Percentiles rank a stretch among this genome's conserved stretches.
Conservation (phyloP, 805 yeast species). For the Blastobotrys peoriensis region DNA sequence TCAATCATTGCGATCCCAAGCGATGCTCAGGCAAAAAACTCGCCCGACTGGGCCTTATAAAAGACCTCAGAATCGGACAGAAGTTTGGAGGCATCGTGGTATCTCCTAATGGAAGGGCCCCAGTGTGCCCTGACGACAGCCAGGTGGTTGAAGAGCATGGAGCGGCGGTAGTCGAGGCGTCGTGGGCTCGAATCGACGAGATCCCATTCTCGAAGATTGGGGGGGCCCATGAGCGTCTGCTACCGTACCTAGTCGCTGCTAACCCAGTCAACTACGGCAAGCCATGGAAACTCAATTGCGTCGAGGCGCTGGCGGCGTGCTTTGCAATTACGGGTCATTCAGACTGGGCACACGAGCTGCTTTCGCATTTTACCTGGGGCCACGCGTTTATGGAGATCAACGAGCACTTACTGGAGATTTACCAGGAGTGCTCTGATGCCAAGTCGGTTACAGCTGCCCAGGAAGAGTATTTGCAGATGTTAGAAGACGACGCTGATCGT, state of each 20-base stretch:
- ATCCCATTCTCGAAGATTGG: conserved; percentile 93
- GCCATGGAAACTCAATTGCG: conserved; percentile 95
- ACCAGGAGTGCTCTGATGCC: conserved; percentile 74
- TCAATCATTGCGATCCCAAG: conserved; percentile 97
- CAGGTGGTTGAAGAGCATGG: conserved; percentile 74
- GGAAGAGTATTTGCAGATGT: conserved; percentile 60
- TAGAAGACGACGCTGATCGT: conserved; percentile 39
- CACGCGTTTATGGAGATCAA: conserved; percentile 78
- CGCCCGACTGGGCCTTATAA: conserved; percentile 80
- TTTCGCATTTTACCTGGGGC: conserved; percentile 90
- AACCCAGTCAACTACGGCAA: conserved; percentile 95
- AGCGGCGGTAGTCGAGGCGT: conserved; percentile 97
- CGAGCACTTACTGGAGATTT: conserved; percentile 65
- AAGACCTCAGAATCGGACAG: conserved; percentile 80
- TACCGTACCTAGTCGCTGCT: conserved; percentile 93
- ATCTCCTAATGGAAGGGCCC: conserved; percentile 85
- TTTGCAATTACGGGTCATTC: conserved; percentile 86
- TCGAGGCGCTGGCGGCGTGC: conserved; percentile 95
- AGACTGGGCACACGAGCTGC: conserved; percentile 79
- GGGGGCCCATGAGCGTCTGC: conserved; percentile 75
- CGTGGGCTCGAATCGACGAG: conserved; percentile 97
- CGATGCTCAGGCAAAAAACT: conserved; percentile 93
- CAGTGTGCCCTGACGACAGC: conserved; percentile 82
- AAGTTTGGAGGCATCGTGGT: conserved; percentile 87
- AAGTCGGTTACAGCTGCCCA: conserved; percentile 69